Evolutionary conservation across 495 filamentous ascomycete genomes (phyloP), one percentile per base, ranked within the genome.

Genomic region (Neurospora tetraspora): DNA sequence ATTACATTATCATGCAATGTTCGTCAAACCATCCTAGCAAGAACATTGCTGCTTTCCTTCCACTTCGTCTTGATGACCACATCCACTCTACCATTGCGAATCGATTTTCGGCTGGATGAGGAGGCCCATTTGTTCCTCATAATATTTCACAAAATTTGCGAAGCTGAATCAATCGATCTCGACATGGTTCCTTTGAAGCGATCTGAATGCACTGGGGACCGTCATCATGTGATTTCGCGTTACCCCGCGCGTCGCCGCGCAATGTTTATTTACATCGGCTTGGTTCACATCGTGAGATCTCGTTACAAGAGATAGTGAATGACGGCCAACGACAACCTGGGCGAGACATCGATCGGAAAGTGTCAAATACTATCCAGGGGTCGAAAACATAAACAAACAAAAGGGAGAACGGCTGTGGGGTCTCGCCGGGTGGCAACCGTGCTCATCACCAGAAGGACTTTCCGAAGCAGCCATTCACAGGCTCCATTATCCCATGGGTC

Each of bases 161-260:
- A 3, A 4, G 16, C 3, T 69, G 1, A 16, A 12, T 39, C 8
- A 6, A 27, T 27, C 5, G 6, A 69, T 27, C 7, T 39, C 2
- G 53, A 34, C 53, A 18, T 39, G 45, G 53, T 23, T 18, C n/a
- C n/a, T 34, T 12, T 39, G 8, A 16, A 73, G n/a, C 12, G n/a
- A 11, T 14, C n/a, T 31, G n/a, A n/a, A 45, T 12, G 18, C 27
- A n/a, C 27, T 10, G 20, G n/a, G 23, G 31, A 27, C 5, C 20
- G 10, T 5, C 8, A 70, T 73, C 75, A 76, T 43, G 75, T 76
- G 75, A 76, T 45, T 47, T 5, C 75, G 75, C 70, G 75, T 76
- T 73, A 73, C 74, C 74, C 71, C 74, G 69, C 72, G 61, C 59
- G 69, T 72, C 18, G 39, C 9, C 31, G 23, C 6, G 23, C 39